Base-by-base conservation (phyloP, 177 flowering plant genomes). In the Tripterygium wilfordii region DNA sequence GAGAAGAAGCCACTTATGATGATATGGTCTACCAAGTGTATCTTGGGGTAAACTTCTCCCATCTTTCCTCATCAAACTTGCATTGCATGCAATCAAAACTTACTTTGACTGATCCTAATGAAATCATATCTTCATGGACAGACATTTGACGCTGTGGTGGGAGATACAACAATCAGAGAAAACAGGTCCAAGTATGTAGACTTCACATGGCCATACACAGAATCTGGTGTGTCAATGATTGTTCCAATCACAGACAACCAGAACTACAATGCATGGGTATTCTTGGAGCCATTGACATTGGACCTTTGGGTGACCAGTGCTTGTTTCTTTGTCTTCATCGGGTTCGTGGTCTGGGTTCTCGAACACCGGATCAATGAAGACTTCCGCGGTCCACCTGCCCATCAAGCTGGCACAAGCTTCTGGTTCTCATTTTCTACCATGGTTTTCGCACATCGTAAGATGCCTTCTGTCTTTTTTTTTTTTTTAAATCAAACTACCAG, bases 401-500 rank as follows among this genome's bases (percentile, higher is more conserved):
- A 57, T 3, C 70, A 72, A 30, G 8, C 60, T 8, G 68, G 71
- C 33, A 21, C 45, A 22, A 53, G 50, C n/a, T 48, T 70, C 18
- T 63, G 66, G 68, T 66, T 67, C 46, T 57, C 75, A 36, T 58
- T 80, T 24, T 58, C 76, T 0, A 58, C 72, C 5, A 59, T 75
- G 0, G 77, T 70, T 5, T 77, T 74, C 39, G 69, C 78, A 3
- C 75, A 77, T 42, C 56, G 86, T 79, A 57, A 64, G 36, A 6
- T 2, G 36, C 36, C 14, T n/a, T 32, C 54, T 5, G 14, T 5
- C 10, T 32, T 10, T 4, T 32, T 32, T 32, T 4, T 32, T 10
- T 32, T 32, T 6, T 32, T n/a, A n/a, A n/a, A n/a, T n/a, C n/a
- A n/a, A n/a, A n/a, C n/a, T n/a, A n/a, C n/a, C n/a, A n/a, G n/a